These are phyloP conservation scores for Cryphonectria japonica DNA, from an alignment of 2,329 filamentous ascomycete species.

Conservation along the genomic window DNA sequence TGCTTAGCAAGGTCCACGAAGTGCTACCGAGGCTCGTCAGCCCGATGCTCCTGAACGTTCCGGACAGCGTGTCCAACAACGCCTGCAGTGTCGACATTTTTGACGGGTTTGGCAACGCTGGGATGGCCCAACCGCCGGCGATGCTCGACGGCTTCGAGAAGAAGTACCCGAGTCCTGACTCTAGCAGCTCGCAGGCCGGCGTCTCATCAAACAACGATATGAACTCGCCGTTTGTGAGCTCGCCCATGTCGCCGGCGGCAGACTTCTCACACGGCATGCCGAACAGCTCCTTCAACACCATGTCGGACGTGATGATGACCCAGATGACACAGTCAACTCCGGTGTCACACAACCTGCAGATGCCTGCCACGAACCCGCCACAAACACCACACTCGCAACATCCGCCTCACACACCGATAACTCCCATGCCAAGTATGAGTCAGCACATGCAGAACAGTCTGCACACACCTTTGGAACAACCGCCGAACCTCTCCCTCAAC, in stretches of 20 bases:
- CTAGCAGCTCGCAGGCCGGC: slow-evolving; percentile 40
- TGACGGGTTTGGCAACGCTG: slow-evolving; percentile 66
- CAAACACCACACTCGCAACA: slow-evolving; percentile 38
- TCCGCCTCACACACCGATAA: slow-evolving; percentile 38
- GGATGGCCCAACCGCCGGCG: slow-evolving; percentile 59
- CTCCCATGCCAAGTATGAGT: slow-evolving; percentile 40
- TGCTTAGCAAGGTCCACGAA: slow-evolving; percentile 76
- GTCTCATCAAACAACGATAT: slow-evolving; percentile 46
- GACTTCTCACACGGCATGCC: slow-evolving; percentile 51
- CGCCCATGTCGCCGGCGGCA: slow-evolving; percentile 57
- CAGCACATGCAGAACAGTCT: slow-evolving; percentile 41
- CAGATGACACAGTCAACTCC: slow-evolving; percentile 45
- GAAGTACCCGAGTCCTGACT: slow-evolving; percentile 48
- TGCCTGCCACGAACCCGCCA: slow-evolving; percentile 23
- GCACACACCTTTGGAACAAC: slow-evolving; percentile 38
- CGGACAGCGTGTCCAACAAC: slow-evolving; percentile 49
- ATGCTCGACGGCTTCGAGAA: slow-evolving; percentile 54
- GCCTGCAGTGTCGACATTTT: slow-evolving; percentile 61
- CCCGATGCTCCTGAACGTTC: slow-evolving; percentile 62
- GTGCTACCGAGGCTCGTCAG: slow-evolving; percentile 66
- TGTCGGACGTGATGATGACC: slow-evolving; percentile 59
- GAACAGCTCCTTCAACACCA: slow-evolving; percentile 48
- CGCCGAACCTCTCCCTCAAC: slow-evolving; percentile 39
- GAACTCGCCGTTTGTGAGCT: slow-evolving; percentile 55
- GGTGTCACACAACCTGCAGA: slow-evolving; percentile 28